phyloP scores from a whole-genome alignment of 129 eudicot genomes.

The Calendula officinalis region DNA sequence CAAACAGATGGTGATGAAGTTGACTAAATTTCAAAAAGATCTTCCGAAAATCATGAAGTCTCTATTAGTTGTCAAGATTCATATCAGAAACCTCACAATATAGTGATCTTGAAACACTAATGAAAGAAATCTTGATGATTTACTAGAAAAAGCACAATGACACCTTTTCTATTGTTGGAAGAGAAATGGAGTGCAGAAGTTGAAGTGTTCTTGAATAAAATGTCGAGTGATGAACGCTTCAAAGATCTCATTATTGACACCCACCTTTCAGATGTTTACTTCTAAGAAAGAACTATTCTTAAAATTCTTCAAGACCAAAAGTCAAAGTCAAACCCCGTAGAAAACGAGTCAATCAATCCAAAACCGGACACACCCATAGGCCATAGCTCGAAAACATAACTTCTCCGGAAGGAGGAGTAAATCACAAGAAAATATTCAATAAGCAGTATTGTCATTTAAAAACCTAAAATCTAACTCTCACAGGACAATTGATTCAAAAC shows the following conservation, averaged over 20 bases:
- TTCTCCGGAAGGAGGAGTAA: constrained; percentile 77
- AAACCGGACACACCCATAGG: too few species aligned
- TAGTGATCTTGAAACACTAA: constrained; percentile 49
- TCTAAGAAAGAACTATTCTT: constrained; percentile 62
- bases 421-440: constrained; percentile 48
- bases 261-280: constrained; percentile 57
- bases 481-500: constrained; percentile 25
- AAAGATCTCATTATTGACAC: too few species aligned
- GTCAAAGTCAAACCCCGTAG: too few species aligned
- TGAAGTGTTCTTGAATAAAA: constrained; percentile 54
- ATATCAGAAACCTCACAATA: constrained; percentile 28
- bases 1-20: constrained; percentile 15
- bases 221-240: constrained; percentile 31
- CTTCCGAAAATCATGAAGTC: constrained; percentile 51
- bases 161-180: constrained; percentile 37
- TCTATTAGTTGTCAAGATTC: too few species aligned
- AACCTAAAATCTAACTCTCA: constrained; percentile 83
- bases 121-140: constrained; percentile 65
- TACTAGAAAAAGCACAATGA: too few species aligned
- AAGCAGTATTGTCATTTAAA: constrained; percentile 65
- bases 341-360: too few species aligned
- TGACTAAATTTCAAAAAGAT: constrained; percentile 25
- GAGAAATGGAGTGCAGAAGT: constrained; percentile 61
- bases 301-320: constrained; percentile 41
- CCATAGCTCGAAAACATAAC: constrained; percentile 41